Evolutionary conservation across 306 rosid species (phyloP), one percentile per base, ranked within the genome.

Genomic region (Pueraria montana): DNA sequence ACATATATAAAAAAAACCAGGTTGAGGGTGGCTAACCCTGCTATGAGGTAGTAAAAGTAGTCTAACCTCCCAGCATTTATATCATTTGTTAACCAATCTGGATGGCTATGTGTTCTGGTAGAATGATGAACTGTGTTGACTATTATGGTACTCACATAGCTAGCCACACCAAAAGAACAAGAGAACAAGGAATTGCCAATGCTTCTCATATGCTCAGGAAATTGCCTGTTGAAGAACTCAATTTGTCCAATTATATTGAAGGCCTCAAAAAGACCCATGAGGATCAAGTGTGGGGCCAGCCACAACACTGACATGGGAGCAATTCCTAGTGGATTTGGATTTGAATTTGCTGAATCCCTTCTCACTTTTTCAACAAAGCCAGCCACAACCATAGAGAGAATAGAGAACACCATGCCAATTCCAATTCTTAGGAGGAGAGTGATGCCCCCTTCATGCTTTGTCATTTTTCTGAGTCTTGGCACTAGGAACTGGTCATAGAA

Each of bases 191-290:
- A 66, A 23, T 91, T 95, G 0, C 89, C 95, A 16, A 92, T 67
- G 62, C 95, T 94, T 17, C 91, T 92, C 92, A 92, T 84, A 49
- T 89, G 90, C 9, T 90, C 94, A 0, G 98, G 95, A 67, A 92
- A 86, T 63, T 94, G 87, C 84, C 79, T 79, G 49, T 92, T 92
- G 66, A 86, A 91, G 68, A 94, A 92, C 78, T 94, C 97, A 21
- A 91, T 74, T 6, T 82, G 91, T 23, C 88, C 98, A 0, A 94
- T 63, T 0, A 84, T 17, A 8, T 59, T 87, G 43, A 94, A 92
- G 0, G 90, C 91, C 58, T 90, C 94, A 2, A 74, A 90, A 0
- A 94, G 21, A 0, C 98, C 98, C 91, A 92, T 64, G 0, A 94
- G 75, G 26, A 87, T 64, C 17, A 90, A 64, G 12, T 89, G 95